phyloP scores from a whole-genome alignment of 139 green algal species.

The Closterium sp. region DNA sequence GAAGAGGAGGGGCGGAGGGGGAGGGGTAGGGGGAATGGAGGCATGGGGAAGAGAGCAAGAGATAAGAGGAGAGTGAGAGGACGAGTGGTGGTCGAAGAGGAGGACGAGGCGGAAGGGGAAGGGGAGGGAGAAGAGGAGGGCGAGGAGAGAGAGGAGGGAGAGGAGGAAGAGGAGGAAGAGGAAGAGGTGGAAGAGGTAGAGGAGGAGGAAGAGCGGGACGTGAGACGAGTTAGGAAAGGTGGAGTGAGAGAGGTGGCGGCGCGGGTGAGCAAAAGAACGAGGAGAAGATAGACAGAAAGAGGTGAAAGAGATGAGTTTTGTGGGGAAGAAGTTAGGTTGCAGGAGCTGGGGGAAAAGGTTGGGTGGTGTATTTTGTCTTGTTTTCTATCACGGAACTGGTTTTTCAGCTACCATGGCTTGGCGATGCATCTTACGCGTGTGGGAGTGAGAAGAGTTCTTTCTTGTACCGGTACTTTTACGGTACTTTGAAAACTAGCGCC shows the following conservation, averaged over 20 bases:
- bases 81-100: background rate
- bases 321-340: too few relatives aligned
- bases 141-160: background rate
- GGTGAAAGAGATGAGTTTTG: too few relatives aligned
- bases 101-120: background rate
- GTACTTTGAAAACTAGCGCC: too few relatives aligned
- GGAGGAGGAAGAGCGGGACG: background rate
- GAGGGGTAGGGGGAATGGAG: background rate
- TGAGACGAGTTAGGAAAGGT: background rate
- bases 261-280: conserved; percentile 4
- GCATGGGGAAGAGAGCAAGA: background rate
- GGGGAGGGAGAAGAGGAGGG: background rate
- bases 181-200: background rate
- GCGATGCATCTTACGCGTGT: too few relatives aligned
- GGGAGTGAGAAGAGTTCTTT: too few relatives aligned
- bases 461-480: too few relatives aligned
- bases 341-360: too few relatives aligned
- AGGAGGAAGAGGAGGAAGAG: background rate
- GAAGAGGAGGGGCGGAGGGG: background rate
- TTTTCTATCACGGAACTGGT: too few relatives aligned
- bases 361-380: too few relatives aligned
- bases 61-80: background rate
- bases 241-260: background rate
- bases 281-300: too few relatives aligned
- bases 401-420: too few relatives aligned